These are phyloP conservation scores for Oemleria cerasiformis DNA, from an alignment of 306 rosid species.

Conservation along the genomic window DNA sequence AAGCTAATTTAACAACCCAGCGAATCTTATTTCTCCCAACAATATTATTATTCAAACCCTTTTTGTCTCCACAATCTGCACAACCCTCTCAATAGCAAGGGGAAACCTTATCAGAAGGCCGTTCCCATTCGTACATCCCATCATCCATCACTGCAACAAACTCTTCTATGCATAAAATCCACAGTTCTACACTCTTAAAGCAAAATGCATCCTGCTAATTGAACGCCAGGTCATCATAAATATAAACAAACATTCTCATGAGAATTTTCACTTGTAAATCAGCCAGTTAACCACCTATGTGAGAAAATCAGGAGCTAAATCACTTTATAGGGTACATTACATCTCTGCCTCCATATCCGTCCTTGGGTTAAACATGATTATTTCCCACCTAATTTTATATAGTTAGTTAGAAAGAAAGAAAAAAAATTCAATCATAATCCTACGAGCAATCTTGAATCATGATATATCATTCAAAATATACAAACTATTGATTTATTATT, in stretches of 20 bases:
- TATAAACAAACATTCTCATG: neutral
- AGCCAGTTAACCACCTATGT: neutral
- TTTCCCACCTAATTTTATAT: neutral
- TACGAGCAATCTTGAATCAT: neutral
- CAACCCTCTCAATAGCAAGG: conserved; percentile 8
- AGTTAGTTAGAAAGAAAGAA: neutral
- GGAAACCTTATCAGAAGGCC: conserved; percentile 1
- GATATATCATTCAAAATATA: neutral
- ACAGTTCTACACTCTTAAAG: conserved; percentile 3
- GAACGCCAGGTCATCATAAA: conserved; percentile 4
- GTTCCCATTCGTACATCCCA: neutral
- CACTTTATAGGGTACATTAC: neutral
- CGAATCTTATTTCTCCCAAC: conserved; percentile 9
- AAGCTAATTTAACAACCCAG: conserved; percentile 13
- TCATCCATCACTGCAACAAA: conserved; percentile 5
- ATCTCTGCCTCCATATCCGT: neutral
- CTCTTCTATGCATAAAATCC: neutral
- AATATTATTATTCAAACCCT: conserved; percentile 7
- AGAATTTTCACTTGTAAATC: neutral
- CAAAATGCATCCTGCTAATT: conserved; percentile 1
- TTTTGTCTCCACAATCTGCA: conserved; percentile 6
- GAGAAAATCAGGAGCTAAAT: neutral
- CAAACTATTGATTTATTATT: neutral
- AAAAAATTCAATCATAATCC: neutral
- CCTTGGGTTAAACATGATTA: neutral